Conservation (phyloP, 2,329 filamentous ascomycete species). For the Penicillium sclerotigenum region DNA sequence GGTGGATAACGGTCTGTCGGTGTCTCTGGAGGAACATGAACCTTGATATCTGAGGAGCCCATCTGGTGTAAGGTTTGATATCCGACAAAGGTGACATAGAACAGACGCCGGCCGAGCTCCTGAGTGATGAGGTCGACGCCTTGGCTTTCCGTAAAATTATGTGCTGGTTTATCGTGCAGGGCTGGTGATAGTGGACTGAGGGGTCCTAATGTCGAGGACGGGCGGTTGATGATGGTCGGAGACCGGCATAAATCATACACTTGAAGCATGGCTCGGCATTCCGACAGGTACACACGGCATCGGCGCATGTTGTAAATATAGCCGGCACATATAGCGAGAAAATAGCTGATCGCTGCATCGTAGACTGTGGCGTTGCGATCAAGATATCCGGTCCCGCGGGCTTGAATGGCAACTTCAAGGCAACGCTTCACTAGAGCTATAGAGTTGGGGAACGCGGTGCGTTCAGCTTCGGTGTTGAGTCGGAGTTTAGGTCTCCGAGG, state of each 20-base stretch:
- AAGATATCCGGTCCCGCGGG: constrained; percentile 44
- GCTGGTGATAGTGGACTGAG: constrained; percentile 25
- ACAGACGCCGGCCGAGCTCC: constrained; percentile 59
- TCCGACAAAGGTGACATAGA: constrained; percentile 77
- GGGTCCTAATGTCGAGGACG: constrained; percentile 13
- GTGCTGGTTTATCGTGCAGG: constrained; percentile 21
- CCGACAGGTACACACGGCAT: constrained; percentile 43
- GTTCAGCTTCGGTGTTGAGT: constrained; percentile 38
- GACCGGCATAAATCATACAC: constrained; percentile 39
- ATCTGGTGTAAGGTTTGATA: constrained; percentile 76
- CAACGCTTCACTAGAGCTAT: constrained; percentile 44
- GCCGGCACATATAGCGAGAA: constrained; percentile 40
- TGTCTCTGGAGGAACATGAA: constrained; percentile 73
- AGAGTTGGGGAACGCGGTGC: constrained; percentile 42
- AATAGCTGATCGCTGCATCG: constrained; percentile 46
- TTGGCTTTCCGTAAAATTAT: constrained; percentile 15
- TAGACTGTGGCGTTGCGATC: constrained; percentile 43
- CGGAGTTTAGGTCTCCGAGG: constrained; percentile 44
- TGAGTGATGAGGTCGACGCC: constrained; percentile 39
- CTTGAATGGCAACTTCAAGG: constrained; percentile 44
- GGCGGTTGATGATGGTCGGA: constrained; percentile 11
- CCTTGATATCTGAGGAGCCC: constrained; percentile 66
- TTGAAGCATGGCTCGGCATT: constrained; percentile 44
- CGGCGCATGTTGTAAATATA: constrained; percentile 42
- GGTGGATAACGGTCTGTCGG: constrained; percentile 73